Base-by-base conservation (phyloP, 1,139 yeast genomes). In the Komagataea norvegica region DNA sequence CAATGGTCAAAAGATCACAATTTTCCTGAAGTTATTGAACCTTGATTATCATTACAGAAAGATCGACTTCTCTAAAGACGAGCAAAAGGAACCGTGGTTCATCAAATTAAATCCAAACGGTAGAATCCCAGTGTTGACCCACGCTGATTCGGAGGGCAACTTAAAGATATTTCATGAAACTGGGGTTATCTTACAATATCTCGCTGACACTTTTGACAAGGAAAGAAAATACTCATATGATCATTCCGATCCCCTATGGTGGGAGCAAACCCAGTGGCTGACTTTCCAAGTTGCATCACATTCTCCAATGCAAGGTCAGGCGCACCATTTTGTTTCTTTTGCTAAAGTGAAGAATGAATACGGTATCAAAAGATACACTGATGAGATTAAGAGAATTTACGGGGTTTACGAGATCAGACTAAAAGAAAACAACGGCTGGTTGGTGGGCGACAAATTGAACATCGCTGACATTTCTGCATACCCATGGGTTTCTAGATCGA, bases 301-400 rank as follows among this genome's bases (percentile, higher is more conserved):
- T 34, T 79, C 81, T 18, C 82, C 84, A 40, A 72, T 72, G 68
- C 76, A 70, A 47, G 82, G 83, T 7, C 80, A 76, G 48, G 73
- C 70, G 25, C 59, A 62, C 45, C 77, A 70, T 53, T 77, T 74
- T 49, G 43, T 37, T 4, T 29, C 52, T 4, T 68, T 41, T 52
- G 74, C 79, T 3, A 59, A 63, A 1, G 79, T 51, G 30, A 60
- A 70, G 47, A 54, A 70, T 34, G 72, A 65, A 19, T 74, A 71
- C 47, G 81, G 67, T 5, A 67, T 70, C 37, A 59, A 66, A 24
- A 61, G 82, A 38, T 77, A 70, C 52, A 43, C 50, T 8, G 64
- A 62, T 19, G 82, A 77, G 48, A 66, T 74, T 9, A 60, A 64
- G 29, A 63, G 83, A 47, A 59, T 76, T 28, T 72, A 68, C 44